phyloP scores from a whole-genome alignment of 1,284 basidiomycete species.

The Tremellales sp. region DNA sequence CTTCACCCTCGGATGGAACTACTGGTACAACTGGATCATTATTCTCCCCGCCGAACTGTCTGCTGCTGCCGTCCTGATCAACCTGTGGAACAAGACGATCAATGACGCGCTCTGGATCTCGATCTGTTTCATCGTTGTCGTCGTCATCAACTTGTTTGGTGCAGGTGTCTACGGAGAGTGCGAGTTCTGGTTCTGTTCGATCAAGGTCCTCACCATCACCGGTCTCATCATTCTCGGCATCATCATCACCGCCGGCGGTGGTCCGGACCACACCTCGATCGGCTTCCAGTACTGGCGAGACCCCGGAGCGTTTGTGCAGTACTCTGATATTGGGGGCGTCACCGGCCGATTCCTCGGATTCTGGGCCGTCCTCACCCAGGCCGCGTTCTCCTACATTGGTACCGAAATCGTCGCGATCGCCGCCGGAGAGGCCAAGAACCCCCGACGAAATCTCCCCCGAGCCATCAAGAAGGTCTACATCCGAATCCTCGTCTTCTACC shows the following conservation, averaged over 20 bases:
- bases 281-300: slow-evolving; percentile 51
- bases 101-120: slow-evolving; percentile 73
- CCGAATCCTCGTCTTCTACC: slow-evolving; percentile 70
- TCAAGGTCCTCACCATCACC: slow-evolving; percentile 73
- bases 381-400: slow-evolving; percentile 47
- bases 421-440: slow-evolving; percentile 55
- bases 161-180: slow-evolving; percentile 53
- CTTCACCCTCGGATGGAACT: slow-evolving; percentile 48
- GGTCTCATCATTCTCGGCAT: slow-evolving; percentile 54
- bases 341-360: slow-evolving; percentile 54
- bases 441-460: slow-evolving; percentile 69
- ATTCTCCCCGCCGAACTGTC: slow-evolving; percentile 72
- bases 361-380: slow-evolving; percentile 52
- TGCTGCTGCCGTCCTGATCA: slow-evolving; percentile 71
- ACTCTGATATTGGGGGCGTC: slow-evolving; percentile 41
- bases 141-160: slow-evolving; percentile 71
- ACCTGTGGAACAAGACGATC: slow-evolving; percentile 61
- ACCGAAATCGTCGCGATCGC: slow-evolving; percentile 49
- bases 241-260: slow-evolving; percentile 56
- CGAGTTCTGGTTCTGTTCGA: slow-evolving; percentile 56
- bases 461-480: slow-evolving; percentile 71
- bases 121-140: slow-evolving; percentile 65
- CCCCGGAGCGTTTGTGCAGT: slow-evolving; percentile 50
- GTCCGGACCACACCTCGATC: slow-evolving; percentile 41
- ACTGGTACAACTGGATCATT: slow-evolving; percentile 64